Base-by-base conservation (phyloP, 331 rosid genomes). In the Dryas integrifolia region DNA sequence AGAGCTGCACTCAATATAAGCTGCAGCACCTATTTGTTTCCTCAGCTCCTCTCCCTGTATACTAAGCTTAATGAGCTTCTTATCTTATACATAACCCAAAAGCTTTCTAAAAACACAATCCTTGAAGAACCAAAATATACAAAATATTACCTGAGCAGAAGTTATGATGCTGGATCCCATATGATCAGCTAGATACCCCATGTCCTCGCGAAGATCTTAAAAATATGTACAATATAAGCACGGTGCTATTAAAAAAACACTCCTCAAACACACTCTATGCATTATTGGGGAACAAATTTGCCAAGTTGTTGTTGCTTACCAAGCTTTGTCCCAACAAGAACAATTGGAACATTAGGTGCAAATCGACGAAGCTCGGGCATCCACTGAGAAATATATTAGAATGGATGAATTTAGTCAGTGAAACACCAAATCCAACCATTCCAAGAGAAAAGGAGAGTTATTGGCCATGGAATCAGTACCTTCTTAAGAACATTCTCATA, bases 401-500 rank as follows among this genome's bases (percentile, higher is more conserved):
- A 74, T 65, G 57, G 65, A 56, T 61, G 44, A 62, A 62, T 59
- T 39, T 73, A 46, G 45, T 64, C 66, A 68, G 44, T 55, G 70
- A 48, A 58, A 73, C 69, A 48, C 6, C 21, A 38, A 39, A 44
- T 39, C 73, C 26, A 16, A 41, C 30, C 8, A 16, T 45, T 5
- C 43, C 9, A 51, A 14, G 56, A 43, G 3, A 43, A 73, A 3
- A 24, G 59, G 67, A 55, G 58, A 48, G 10, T 70, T 3, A 75
- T 44, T n/a, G 62, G 69, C 79, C 62, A 53, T 9, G 45, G 63
- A 73, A 16, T 30, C 10, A 15, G 8, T 79, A 88, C 94, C 98
- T 94, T 94, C 86, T 91, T 94, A 72, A 94, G 97, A 84, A 91
- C 92, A 85, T 94, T 94, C 82, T 94, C 98, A 76, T 88, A 91